Base-by-base conservation (phyloP, 768 basidiomycete genomes). In the Russula foetens region DNA sequence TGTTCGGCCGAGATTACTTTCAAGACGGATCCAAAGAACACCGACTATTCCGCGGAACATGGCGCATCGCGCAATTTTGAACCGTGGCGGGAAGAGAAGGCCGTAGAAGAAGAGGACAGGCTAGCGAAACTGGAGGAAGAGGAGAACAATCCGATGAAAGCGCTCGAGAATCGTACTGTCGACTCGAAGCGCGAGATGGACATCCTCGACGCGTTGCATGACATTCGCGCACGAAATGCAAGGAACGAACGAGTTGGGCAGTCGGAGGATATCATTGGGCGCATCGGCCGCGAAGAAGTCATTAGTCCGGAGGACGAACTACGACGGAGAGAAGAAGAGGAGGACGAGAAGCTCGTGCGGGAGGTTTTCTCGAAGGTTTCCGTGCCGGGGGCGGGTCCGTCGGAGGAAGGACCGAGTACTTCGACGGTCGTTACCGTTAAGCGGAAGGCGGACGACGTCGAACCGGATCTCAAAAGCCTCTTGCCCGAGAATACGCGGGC, bases 1-100 rank as follows among this genome's bases (percentile, higher is more conserved):
- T 99, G 97, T 71, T 97, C 94, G 3, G 90, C 96, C 9, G 97
- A 99, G 71, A 98, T 99, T 66, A 98, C 97, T 0, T 99, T 99
- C 85, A 98, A 98, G 74, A 99, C 97, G 0, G 96, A 99, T 71
- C 96, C 96, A 21, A 96, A 96, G 80, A 94, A 97, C 70, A 95
- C 94, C 0, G 93, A 96, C 71, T 96, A 96, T 67, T 44, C 79
- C 21, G 92, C 92, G 45, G 96, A 99, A 74, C 96, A 98, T 69
- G 97, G 97, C 31, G 97, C 97, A 29, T 93, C 90, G 4, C 84
- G 97, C 5, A 99, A 98, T 71, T 98, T 98, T 69, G 97, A 99
- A 74, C 93, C 94, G 14, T 98, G 95, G 95, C 75, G 92, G 67
- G 92, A 94, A 57, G 87, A 92, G 69, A 68, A 79, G 65, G 86